A percentile compares a stretch with the other conserved stretches of the same genome.
These are phyloP conservation scores for Trypanosoma lewisi DNA, from an alignment of 208 protist species.

Conservation along the genomic window DNA sequence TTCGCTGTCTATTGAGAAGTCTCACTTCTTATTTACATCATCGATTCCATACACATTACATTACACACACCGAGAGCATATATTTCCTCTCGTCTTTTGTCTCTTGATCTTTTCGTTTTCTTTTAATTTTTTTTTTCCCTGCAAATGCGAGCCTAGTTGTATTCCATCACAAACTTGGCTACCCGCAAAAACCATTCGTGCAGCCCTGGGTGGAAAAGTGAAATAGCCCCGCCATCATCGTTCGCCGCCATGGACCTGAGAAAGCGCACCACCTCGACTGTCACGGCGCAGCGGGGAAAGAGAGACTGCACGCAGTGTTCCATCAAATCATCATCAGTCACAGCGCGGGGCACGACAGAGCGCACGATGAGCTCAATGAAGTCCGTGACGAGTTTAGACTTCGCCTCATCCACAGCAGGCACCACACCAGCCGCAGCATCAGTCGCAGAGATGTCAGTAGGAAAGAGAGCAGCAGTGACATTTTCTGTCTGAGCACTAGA, in stretches of 20 bases:
- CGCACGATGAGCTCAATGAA: slow-evolving; percentile 67
- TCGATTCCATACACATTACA: neutral
- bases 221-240: slow-evolving; percentile 19
- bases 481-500: neutral
- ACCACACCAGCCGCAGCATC: slow-evolving; percentile 11
- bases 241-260: slow-evolving; percentile 40
- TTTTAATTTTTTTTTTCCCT: neutral
- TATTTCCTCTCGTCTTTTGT: neutral
- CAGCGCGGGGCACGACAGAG: slow-evolving; percentile 33
- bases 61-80: neutral
- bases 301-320: slow-evolving; percentile 52
- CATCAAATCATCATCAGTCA: slow-evolving; percentile 63
- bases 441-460: neutral
- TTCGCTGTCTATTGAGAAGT: neutral
- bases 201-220: slow-evolving; percentile 49
- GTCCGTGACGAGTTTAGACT: slow-evolving; percentile 57
- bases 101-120: neutral
- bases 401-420: slow-evolving; percentile 59
- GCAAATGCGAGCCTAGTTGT: neutral
- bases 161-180: slow-evolving; percentile 27
- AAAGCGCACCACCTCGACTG: slow-evolving; percentile 47
- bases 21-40: neutral
- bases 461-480: neutral
- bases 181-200: slow-evolving; percentile 78
- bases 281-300: slow-evolving; percentile 56